Conservation (phyloP, 352 stramenopile genomes). For the Phytophthora cactorum region DNA sequence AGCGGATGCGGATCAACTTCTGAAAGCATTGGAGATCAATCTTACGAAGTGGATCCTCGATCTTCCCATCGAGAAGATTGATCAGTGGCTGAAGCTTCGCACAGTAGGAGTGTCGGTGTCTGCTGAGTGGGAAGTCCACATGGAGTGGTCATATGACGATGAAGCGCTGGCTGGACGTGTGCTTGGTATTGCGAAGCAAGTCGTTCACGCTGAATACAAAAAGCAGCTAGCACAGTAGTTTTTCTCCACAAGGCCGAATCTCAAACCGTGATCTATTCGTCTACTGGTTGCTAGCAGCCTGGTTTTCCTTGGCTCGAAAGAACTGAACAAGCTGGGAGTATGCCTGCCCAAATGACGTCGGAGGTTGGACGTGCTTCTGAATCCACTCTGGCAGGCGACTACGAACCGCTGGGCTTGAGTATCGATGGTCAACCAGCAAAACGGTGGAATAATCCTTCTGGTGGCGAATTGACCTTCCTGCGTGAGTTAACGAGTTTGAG, state of each 20-base stretch:
- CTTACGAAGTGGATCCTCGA: constrained; percentile 75
- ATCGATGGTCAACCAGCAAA: constrained; percentile 96
- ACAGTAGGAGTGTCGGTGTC: constrained; percentile 73
- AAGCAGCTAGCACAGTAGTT: constrained; percentile 40
- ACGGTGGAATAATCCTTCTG: constrained; percentile 97
- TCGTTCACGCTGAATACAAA: constrained; percentile 72
- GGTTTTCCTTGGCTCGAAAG: constrained; percentile 59
- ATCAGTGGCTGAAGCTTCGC: constrained; percentile 78
- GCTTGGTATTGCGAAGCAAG: constrained; percentile 83
- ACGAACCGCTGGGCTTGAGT: constrained; percentile 72
- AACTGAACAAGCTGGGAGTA: constrained; percentile 85
- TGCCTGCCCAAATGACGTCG: constrained; percentile 66
- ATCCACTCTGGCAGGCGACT: constrained; percentile 85
- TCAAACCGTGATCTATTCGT: constrained; percentile 17
- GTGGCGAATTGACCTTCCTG: constrained; percentile 96
- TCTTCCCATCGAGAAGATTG: constrained; percentile 60
- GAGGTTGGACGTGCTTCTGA: constrained; percentile 71
- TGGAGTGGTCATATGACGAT: constrained; percentile 88
- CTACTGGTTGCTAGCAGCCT: constrained; percentile 8
- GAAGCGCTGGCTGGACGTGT: constrained; percentile 84
- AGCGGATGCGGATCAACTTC: constrained; percentile 60
- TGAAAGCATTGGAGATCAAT: constrained; percentile 48
- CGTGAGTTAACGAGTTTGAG: not conserved
- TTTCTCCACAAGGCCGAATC: constrained; percentile 9
- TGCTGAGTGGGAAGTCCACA: constrained; percentile 78